Percentiles rank a stretch among this genome's conserved stretches.
phyloP scores from a whole-genome alignment of 1,284 basidiomycete species.

The Puccinia triticina region DNA sequence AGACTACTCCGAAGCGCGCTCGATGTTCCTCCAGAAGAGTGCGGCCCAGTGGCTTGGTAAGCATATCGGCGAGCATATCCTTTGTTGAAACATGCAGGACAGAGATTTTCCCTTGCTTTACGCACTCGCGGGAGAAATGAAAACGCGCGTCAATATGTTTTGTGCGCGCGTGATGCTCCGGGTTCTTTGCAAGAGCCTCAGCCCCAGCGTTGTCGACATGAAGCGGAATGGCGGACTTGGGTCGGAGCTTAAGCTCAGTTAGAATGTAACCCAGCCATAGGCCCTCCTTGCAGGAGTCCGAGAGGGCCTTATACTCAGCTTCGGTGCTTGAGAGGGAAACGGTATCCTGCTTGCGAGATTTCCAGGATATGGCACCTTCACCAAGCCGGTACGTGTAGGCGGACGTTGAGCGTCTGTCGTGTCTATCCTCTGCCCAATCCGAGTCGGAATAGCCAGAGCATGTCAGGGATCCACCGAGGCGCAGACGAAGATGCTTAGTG shows the following conservation, averaged over 20 bases:
- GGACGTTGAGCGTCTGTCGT: no score
- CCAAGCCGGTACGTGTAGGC: neutral
- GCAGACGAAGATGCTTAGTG: no score
- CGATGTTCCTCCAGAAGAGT: no score
- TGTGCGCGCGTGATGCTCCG: neutral
- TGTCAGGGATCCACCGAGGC: neutral
- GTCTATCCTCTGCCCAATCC: neutral
- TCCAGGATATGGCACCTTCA: neutral
- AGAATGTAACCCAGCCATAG: neutral
- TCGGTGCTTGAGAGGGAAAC: no score
- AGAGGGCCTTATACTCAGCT: no score
- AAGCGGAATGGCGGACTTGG: neutral
- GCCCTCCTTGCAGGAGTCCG: no score
- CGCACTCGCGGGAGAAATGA: neutral
- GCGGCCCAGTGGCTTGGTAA: no score
- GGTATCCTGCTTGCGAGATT: neutral
- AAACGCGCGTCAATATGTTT: neutral
- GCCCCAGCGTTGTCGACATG: no score
- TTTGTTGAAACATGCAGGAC: no score
- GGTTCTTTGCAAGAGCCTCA: no score
- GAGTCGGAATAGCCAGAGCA: slow-evolving; percentile 9
- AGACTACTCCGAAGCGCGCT: neutral
- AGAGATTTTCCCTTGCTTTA: no score
- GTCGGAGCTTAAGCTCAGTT: neutral
- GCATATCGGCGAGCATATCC: no score